phyloP scores from a whole-genome alignment of 2,329 filamentous ascomycete species.

The Epichloe glyceriae region DNA sequence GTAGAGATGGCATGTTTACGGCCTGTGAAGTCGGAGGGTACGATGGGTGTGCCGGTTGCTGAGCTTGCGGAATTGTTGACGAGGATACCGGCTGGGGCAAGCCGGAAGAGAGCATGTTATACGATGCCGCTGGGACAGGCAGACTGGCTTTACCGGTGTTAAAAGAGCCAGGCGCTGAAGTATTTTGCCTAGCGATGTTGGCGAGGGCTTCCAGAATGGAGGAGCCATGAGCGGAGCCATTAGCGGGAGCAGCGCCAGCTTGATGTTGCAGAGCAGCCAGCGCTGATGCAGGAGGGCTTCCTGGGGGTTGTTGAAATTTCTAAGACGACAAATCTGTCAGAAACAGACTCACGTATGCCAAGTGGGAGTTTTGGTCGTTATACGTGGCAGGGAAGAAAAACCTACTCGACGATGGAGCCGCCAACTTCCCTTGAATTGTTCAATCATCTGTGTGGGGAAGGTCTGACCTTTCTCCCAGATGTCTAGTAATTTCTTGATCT shows the following conservation, averaged over 20 bases:
- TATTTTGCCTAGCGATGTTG: constrained; percentile 67
- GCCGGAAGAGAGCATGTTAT: constrained; percentile 21
- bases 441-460: constrained; percentile 70
- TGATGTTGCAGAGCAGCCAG: constrained; percentile 25
- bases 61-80: constrained; percentile 15
- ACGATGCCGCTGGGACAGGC: constrained; percentile 31
- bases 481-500: constrained; percentile 84
- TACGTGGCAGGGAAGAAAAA: constrained; percentile 9
- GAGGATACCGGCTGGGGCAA: constrained; percentile 20
- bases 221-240: constrained; percentile 31
- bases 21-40: constrained; percentile 38
- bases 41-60: constrained; percentile 16
- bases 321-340: constrained; percentile 21
- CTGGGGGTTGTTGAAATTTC: constrained; percentile 59
- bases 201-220: constrained; percentile 69
- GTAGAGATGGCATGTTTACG: constrained; percentile 45
- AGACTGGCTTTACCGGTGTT: constrained; percentile 27
- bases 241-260: constrained; percentile 29
- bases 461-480: constrained; percentile 97
- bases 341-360: not conserved
- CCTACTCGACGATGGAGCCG: constrained; percentile 53
- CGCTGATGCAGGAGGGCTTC: constrained; percentile 40
- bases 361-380: not conserved
- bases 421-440: constrained; percentile 69
- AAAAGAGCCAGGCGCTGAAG: constrained; percentile 20